A percentile compares a stretch with the other conserved stretches of the same genome.
Evolutionary conservation across 768 basidiomycete genomes (phyloP).

Genomic region (Naganishia kalamii): DNA sequence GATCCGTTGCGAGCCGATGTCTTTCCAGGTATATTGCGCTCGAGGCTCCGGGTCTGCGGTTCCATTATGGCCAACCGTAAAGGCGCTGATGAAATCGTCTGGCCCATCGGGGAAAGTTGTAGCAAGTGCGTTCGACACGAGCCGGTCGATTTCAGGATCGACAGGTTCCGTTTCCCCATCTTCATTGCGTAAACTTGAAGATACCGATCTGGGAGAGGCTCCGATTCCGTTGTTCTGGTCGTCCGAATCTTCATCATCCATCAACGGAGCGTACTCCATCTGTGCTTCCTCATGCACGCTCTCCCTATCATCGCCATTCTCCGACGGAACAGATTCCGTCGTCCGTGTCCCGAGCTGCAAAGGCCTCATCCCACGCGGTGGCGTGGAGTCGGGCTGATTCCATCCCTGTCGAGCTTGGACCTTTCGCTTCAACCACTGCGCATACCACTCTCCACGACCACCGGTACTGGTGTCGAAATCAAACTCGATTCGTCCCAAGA

Average conservation of each 20-base stretch:
- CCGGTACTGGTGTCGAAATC: slow-evolving; percentile 62
- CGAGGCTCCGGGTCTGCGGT: not conserved
- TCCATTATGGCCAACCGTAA: not conserved
- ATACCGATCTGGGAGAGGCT: not conserved
- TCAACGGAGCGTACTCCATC: slow-evolving; percentile 15
- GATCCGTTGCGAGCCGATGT: slow-evolving; percentile 12
- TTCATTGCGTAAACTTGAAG: not conserved
- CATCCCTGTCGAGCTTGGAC: slow-evolving; percentile 7
- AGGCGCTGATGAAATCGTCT: slow-evolving; percentile 2
- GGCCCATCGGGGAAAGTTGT: not conserved
- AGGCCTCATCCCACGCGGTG: not conserved
- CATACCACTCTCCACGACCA: slow-evolving; percentile 69
- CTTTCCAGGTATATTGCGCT: not conserved
- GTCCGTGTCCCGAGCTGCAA: not conserved
- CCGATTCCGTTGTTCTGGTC: not conserved
- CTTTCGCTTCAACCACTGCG: slow-evolving; percentile 54
- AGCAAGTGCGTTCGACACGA: not conserved
- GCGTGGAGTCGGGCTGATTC: too few species aligned
- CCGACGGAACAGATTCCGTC: not conserved
- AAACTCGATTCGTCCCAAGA: slow-evolving; percentile 76
- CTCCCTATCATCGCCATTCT: not conserved
- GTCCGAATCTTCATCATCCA: not conserved
- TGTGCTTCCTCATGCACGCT: slow-evolving; percentile 1
- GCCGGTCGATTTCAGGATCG: not conserved
- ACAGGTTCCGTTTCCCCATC: not conserved